Evolutionary conservation across 257 asterid species (phyloP).

Genomic region (Nemophila menziesii): DNA sequence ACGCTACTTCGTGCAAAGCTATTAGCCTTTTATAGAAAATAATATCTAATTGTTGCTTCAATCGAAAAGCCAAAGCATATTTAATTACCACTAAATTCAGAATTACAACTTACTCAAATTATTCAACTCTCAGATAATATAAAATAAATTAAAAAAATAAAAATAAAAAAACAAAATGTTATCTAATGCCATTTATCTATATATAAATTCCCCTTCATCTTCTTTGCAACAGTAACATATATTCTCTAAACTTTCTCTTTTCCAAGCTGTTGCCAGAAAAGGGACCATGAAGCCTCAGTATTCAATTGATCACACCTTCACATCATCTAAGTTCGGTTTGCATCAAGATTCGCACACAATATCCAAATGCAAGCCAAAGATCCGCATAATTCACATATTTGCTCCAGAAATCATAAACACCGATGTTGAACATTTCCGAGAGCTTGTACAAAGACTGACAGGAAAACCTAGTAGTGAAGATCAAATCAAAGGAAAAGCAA

Average conservation of each 20-base stretch:
- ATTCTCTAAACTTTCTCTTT: background rate
- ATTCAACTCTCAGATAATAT: too few species aligned
- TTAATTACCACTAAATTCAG: conserved; percentile 11
- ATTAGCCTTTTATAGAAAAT: conserved; percentile 4
- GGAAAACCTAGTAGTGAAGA: conserved; percentile 33
- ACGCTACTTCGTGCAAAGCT: background rate
- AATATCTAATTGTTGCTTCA: conserved; percentile 25
- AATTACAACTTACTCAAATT: too few species aligned
- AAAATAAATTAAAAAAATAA: too few species aligned
- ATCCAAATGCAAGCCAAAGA: conserved; percentile 49
- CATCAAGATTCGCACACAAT: conserved; percentile 34
- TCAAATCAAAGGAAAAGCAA: conserved; percentile 11
- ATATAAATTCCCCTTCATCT: background rate
- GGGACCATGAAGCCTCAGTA: conserved; percentile 31
- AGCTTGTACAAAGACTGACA: conserved; percentile 69
- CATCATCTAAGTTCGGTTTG: conserved; percentile 21
- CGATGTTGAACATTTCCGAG: conserved; percentile 46
- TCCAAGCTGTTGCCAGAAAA: conserved; percentile 4
- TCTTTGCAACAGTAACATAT: background rate
- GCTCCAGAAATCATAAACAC: conserved; percentile 69
- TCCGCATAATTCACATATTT: conserved; percentile 66
- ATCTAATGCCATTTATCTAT: too few species aligned
- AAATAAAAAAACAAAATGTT: too few species aligned
- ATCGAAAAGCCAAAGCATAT: conserved; percentile 38
- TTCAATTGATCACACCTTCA: conserved; percentile 10